These are phyloP conservation scores for Cylindrotheca fusiformis DNA, from an alignment of 108 stramenopile species.

Conservation along the genomic window DNA sequence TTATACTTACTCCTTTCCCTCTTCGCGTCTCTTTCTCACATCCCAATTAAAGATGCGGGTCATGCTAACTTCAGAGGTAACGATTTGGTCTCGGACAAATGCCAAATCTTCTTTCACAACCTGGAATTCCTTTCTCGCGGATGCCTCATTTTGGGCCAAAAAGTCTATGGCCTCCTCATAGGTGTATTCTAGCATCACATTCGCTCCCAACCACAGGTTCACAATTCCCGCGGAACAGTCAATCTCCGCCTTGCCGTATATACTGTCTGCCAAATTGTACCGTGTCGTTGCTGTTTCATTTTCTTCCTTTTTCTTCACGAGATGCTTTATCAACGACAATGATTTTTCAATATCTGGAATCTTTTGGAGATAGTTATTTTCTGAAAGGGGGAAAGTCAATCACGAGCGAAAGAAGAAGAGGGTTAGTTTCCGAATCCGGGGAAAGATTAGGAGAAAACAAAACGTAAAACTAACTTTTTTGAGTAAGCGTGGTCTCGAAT, in stretches of 20 bases:
- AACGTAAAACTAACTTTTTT: conserved; percentile 52
- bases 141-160: conserved; percentile 55
- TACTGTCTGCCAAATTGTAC: conserved; percentile 93
- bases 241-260: conserved; percentile 94
- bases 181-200: conserved; percentile 99
- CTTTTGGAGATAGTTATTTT: conserved; percentile 51
- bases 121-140: conserved; percentile 59
- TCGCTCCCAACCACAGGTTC: conserved; percentile 98
- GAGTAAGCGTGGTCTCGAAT: conserved; percentile 66
- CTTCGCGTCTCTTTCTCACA: conserved; percentile 73
- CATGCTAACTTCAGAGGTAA: conserved; percentile 97
- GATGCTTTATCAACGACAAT: conserved; percentile 64
- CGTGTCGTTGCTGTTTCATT: conserved; percentile 65
- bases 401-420: not conserved
- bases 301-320: conserved; percentile 63
- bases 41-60: conserved; percentile 97
- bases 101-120: conserved; percentile 89
- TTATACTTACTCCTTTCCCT: conserved; percentile 8
- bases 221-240: conserved; percentile 82
- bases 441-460: not conserved
- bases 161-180: conserved; percentile 93
- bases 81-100: conserved; percentile 93
- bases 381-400: conserved; percentile 22
- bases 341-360: conserved; percentile 90
- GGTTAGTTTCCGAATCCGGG: not conserved